Evolutionary conservation across 2,329 filamentous ascomycete species (phyloP).

Genomic region (Aspergillus japonicus): DNA sequence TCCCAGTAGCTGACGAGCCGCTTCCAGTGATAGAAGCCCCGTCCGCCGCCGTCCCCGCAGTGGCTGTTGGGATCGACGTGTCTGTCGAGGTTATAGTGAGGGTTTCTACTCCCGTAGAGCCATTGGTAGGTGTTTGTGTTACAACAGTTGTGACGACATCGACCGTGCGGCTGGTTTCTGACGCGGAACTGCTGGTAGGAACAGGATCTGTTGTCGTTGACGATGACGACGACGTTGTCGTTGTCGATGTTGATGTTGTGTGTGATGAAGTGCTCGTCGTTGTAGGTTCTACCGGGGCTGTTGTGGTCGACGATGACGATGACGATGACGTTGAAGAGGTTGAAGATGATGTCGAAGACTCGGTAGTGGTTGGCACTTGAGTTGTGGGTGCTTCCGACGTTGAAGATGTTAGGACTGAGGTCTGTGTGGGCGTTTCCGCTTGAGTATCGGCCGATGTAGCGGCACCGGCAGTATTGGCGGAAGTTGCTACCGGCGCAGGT

Average conservation of each 20-base stretch:
- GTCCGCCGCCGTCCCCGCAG: constrained; percentile 20
- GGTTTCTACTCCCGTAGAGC: constrained; percentile 11
- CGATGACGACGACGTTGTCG: constrained; percentile 17
- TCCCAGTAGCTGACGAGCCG: constrained; percentile 25
- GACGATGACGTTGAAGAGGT: constrained; percentile 11
- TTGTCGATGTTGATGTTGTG: constrained; percentile 16
- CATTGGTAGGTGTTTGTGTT: constrained; percentile 13
- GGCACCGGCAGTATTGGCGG: constrained; percentile 10
- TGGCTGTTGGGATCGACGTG: constrained; percentile 10
- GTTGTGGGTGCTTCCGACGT: constrained; percentile 15
- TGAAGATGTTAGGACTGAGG: constrained; percentile 14
- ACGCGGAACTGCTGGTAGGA: constrained; percentile 15
- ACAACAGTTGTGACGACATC: constrained; percentile 10
- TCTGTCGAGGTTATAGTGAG: constrained; percentile 21
- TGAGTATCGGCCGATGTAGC: constrained; percentile 10
- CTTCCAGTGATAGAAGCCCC: constrained; percentile 28
- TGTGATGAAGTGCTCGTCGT: constrained; percentile 17
- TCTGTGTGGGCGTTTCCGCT: constrained; percentile 10
- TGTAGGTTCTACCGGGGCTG: constrained; percentile 22
- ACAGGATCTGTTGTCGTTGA: constrained; percentile 22
- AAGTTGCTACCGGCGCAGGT: constrained; percentile 7
- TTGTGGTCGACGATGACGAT: constrained; percentile 15
- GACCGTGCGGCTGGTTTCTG: constrained; percentile 5
- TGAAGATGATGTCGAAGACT: constrained; percentile 23
- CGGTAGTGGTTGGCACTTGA: not conserved